Base-by-base conservation (phyloP, 2,329 filamentous ascomycete genomes). In the Cladosporium sp. region DNA sequence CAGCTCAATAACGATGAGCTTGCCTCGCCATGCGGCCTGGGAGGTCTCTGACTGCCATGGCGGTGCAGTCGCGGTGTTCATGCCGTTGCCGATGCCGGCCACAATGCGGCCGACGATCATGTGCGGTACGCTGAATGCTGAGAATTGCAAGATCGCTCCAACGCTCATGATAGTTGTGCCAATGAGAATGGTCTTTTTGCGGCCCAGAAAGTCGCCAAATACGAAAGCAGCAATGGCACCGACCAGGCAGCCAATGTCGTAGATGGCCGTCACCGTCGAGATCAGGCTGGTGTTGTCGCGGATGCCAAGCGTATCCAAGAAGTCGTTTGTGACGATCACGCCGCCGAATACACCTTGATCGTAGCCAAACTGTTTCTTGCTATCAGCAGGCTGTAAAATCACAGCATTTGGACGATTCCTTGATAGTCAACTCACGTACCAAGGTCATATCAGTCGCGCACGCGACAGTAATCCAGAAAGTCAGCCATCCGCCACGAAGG, bases 231-330 rank as follows among this genome's bases (percentile, higher is more conserved):
- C 59, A 31, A 79, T 66, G 2, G 73, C 79, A 13, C 81, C 81
- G 41, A 82, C 66, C 63, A 83, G 82, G 61, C 80, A 83, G 8
- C 80, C 80, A 32, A 83, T 71, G 56, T 82, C 77, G 62, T 82
- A 82, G 50, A 81, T 76, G 2, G 79, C 78, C 1, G 77, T 79
- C 9, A 81, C 76, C 38, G 54, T 57, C 16, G 51, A 42, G 18
- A 33, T 43, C 38, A 46, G 31, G 44, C 18, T 53, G 0, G 77
- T 63, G 32, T 67, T 67, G 3, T 72, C 72, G 31, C 63, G 66
- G 2, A 80, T 70, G 49, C 74, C 61, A 38, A 77, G 72, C 1
- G 72, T 66, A 35, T 76, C 65, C 3, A 81, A 71, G 49, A 80
- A 80, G 57, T 81, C 72, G 10, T 72, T 64, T 0, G 77, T 79